A percentile compares a stretch with the other conserved stretches of the same genome.
Evolutionary conservation across 2,329 filamentous ascomycete genomes (phyloP).

Genomic region (Cordyceps fumosorosea): DNA sequence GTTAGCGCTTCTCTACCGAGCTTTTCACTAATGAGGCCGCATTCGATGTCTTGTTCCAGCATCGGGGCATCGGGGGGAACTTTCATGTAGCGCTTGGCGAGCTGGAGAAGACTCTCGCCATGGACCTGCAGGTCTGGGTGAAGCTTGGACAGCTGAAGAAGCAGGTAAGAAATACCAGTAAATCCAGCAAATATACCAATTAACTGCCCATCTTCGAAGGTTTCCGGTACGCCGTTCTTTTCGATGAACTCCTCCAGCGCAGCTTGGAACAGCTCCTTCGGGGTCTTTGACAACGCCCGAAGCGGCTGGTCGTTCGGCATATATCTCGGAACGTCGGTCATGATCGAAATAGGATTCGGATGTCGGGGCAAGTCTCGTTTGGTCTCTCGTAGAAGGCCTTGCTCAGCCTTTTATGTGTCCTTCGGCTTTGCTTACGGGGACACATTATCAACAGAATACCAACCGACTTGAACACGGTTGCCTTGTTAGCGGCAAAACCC

Average conservation of each 20-base stretch:
- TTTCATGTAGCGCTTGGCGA: slow-evolving; percentile 42
- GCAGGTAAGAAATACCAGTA: slow-evolving; percentile 50
- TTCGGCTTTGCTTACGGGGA: background rate
- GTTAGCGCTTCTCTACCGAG: slow-evolving; percentile 40
- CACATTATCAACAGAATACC: background rate
- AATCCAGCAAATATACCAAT: slow-evolving; percentile 48
- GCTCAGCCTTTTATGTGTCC: background rate
- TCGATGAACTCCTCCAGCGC: slow-evolving; percentile 32
- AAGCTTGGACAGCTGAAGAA: slow-evolving; percentile 39
- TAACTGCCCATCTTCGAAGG: slow-evolving; percentile 28
- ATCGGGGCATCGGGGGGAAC: slow-evolving; percentile 27
- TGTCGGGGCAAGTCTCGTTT: background rate
- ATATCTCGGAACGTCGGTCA: slow-evolving; percentile 19
- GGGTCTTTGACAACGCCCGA: slow-evolving; percentile 23
- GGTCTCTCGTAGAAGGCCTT: background rate
- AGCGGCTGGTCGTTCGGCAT: slow-evolving; percentile 29
- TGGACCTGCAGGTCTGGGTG: slow-evolving; percentile 38
- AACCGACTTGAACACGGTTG: background rate
- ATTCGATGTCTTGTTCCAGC: slow-evolving; percentile 34
- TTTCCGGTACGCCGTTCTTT: slow-evolving; percentile 28
- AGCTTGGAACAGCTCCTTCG: slow-evolving; percentile 24
- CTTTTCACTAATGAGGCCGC: slow-evolving; percentile 44
- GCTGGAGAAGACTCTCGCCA: slow-evolving; percentile 35
- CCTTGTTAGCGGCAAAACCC: background rate
- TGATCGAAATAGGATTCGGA: background rate